Conservation (phyloP, 2,329 filamentous ascomycete genomes). For the Aspergillus latus region DNA sequence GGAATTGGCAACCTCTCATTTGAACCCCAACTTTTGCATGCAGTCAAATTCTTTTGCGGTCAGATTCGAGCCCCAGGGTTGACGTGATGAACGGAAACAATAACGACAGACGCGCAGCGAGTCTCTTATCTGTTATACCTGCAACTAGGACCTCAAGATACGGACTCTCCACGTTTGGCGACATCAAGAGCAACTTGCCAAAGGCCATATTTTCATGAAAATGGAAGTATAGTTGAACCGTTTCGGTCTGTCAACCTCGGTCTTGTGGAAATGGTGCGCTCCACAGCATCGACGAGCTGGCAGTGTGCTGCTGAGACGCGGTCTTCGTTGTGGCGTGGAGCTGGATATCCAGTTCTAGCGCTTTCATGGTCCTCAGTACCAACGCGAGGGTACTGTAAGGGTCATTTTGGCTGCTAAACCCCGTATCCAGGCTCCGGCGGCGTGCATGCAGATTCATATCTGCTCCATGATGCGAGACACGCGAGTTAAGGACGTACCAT, state of each 20-base stretch:
- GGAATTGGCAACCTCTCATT: not conserved
- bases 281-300: not conserved
- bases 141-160: not conserved
- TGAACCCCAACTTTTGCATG: not conserved
- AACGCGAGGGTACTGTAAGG: not conserved
- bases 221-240: conserved; percentile 6
- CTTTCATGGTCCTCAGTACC: not conserved
- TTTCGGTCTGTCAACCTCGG: not conserved
- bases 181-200: conserved; percentile 1
- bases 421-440: conserved; percentile 42
- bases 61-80: conserved; percentile 18
- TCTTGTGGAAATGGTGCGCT: too few relatives aligned
- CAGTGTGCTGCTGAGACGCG: not conserved
- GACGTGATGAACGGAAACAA: conserved; percentile 23
- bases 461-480: not conserved
- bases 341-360: not conserved
- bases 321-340: not conserved
- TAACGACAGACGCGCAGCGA: conserved; percentile 24
- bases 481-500: conserved; percentile 18
- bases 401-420: conserved; percentile 37
- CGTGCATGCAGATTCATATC: conserved; percentile 31
- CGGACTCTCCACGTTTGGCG: not conserved
- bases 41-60: not conserved
- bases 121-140: conserved; percentile 20
- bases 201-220: conserved; percentile 1